phyloP scores from a whole-genome alignment of 2,329 filamentous ascomycete genomes.

The Rhinocladiella mackenziei region DNA sequence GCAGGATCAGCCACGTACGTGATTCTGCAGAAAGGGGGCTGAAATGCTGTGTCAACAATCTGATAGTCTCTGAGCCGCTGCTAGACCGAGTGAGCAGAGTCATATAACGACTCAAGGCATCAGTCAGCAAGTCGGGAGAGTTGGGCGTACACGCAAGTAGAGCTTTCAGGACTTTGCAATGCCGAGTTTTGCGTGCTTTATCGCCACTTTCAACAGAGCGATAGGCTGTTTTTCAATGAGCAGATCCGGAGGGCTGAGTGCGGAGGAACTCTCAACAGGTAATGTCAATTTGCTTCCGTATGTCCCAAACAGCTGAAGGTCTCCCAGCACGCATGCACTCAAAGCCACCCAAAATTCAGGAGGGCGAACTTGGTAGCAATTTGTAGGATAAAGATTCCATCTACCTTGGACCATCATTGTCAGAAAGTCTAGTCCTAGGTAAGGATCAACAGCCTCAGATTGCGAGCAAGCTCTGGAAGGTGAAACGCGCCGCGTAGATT shows the following conservation, averaged over 20 bases:
- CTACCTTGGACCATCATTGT: background rate
- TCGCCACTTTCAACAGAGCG: constrained; percentile 10
- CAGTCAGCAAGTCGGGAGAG: constrained; percentile 7
- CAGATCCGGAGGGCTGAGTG: too few species aligned
- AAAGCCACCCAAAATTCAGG: constrained; percentile 14
- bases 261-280: constrained; percentile 2
- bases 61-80: constrained; percentile 11
- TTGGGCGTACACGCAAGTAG: constrained; percentile 11
- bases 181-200: constrained; percentile 6
- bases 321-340: constrained; percentile 12
- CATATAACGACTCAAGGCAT: constrained; percentile 3
- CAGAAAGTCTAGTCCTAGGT: constrained; percentile 3
- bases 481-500: constrained; percentile 11
- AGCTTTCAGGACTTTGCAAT: constrained; percentile 14
- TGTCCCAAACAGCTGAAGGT: constrained; percentile 9
- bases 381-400: constrained; percentile 1
- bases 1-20: constrained; percentile 7
- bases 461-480: constrained; percentile 13
- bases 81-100: constrained; percentile 8
- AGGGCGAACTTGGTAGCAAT: background rate
- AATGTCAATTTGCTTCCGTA: constrained; percentile 2
- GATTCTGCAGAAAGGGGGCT: constrained; percentile 1
- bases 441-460: constrained; percentile 6
- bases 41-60: constrained; percentile 5
- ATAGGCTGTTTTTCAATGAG: too few species aligned